phyloP scores from a whole-genome alignment of 805 yeast genomes.

The Candida andamanensis region DNA sequence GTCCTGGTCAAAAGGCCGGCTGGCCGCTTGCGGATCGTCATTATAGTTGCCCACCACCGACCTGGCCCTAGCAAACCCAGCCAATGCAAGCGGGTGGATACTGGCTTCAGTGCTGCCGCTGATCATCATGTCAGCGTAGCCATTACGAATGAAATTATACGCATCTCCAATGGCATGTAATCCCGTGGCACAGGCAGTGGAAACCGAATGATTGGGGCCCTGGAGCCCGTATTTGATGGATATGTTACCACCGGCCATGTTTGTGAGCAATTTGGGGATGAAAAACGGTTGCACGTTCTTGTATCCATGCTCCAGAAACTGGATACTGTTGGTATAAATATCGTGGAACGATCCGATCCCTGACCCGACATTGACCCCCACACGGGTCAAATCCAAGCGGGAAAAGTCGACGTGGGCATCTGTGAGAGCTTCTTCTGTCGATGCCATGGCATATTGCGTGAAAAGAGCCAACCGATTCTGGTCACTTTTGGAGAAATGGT shows the following conservation, averaged over 20 bases:
- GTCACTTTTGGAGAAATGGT: conserved; percentile 46
- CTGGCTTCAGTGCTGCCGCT: conserved; percentile 95
- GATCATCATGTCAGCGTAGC: conserved; percentile 79
- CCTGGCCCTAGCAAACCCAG: conserved; percentile 89
- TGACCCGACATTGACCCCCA: conserved; percentile 86
- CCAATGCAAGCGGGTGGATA: conserved; percentile 78
- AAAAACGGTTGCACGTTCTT: conserved; percentile 78
- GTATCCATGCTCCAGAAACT: conserved; percentile 44
- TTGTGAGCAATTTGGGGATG: conserved; percentile 75
- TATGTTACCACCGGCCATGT: conserved; percentile 93
- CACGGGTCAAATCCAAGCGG: conserved; percentile 27
- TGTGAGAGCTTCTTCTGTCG: conserved; percentile 69
- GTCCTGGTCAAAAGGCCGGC: conserved; percentile 79
- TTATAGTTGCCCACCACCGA: conserved; percentile 63
- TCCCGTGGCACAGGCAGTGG: conserved; percentile 98
- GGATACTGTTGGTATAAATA: conserved; percentile 55
- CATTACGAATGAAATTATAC: conserved; percentile 67
- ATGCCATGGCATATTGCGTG: conserved; percentile 73
- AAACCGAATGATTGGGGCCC: conserved; percentile 85
- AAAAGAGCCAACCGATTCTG: conserved; percentile 63
- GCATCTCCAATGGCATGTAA: conserved; percentile 94
- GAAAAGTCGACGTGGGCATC: conserved; percentile 52
- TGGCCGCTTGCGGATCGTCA: conserved; percentile 59
- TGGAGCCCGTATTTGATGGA: conserved; percentile 69
- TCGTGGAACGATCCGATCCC: conserved; percentile 89